A percentile compares a stretch with the other conserved stretches of the same genome.
phyloP scores from a whole-genome alignment of 23 red algal species.

The Gracilaria gracilis region DNA sequence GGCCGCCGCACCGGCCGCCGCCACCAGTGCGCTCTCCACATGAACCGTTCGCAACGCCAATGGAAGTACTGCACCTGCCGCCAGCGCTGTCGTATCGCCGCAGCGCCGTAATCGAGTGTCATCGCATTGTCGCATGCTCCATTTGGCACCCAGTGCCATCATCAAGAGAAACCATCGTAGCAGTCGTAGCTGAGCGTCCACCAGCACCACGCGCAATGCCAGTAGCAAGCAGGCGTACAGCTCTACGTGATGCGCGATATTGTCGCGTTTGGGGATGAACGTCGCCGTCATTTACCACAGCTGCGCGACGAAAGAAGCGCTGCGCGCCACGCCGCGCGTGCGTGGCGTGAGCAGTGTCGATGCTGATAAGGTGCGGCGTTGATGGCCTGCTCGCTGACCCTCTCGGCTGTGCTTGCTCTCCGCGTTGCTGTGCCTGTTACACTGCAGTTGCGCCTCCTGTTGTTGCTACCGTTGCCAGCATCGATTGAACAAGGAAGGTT shows the following conservation, averaged over 20 bases:
- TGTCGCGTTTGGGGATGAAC: not conserved
- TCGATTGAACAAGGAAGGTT: too few species aligned
- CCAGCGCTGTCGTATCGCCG: not conserved
- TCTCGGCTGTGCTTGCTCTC: too few species aligned
- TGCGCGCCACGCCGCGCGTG: not conserved
- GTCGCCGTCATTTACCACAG: constrained; percentile 2
- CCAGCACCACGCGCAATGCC: not conserved
- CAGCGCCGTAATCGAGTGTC: not conserved
- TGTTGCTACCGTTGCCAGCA: too few species aligned
- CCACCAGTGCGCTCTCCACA: not conserved
- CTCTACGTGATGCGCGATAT: not conserved
- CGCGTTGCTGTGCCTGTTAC: too few species aligned
- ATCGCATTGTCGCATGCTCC: not conserved
- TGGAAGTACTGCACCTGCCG: constrained; percentile 15
- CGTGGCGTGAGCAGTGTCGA: not conserved
- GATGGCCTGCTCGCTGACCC: too few species aligned
- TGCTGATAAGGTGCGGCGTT: too few species aligned
- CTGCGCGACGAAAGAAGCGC: not conserved
- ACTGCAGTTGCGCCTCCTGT: too few species aligned
- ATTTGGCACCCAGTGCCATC: not conserved
- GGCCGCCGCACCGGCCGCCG: not conserved
- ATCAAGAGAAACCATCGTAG: constrained; percentile 3
- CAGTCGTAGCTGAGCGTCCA: not conserved
- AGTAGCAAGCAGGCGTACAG: not conserved
- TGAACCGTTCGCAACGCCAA: not conserved